Evolutionary conservation across 2,329 filamentous ascomycete species (phyloP).

Genomic region (Aspergillus fijiensis): DNA sequence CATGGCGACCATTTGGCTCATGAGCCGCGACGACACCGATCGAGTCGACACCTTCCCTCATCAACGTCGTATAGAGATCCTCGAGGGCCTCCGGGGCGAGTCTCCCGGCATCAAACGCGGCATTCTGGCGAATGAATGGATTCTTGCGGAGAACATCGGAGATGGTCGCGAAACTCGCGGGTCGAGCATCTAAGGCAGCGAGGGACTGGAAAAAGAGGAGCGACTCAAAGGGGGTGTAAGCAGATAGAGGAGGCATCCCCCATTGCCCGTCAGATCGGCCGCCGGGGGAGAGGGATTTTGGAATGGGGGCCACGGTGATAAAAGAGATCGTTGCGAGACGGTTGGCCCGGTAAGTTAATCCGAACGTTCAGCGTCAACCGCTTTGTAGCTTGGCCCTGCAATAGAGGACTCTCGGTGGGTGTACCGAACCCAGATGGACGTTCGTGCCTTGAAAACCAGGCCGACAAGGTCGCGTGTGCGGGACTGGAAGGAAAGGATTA

Average conservation of each 20-base stretch:
- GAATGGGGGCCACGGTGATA: constrained; percentile 41
- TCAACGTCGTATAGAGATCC: constrained; percentile 71
- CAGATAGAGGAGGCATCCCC: constrained; percentile 60
- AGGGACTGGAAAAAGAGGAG: constrained; percentile 82
- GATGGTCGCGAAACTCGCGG: constrained; percentile 67
- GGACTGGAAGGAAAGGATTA: constrained; percentile 7
- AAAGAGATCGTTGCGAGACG: constrained; percentile 11
- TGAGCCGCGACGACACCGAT: constrained; percentile 31
- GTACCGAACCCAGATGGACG: constrained; percentile 8
- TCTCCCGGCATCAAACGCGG: constrained; percentile 69
- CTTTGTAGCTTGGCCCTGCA: constrained; percentile 4
- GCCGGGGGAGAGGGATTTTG: constrained; percentile 33
- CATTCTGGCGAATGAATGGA: constrained; percentile 67
- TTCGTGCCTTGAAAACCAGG: background rate
- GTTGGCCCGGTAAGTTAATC: constrained; percentile 10
- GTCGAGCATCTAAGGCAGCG: constrained; percentile 64
- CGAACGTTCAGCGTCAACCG: constrained; percentile 4
- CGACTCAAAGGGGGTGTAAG: constrained; percentile 82
- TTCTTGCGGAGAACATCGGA: constrained; percentile 74
- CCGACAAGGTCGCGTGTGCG: background rate
- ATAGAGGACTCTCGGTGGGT: constrained; percentile 1
- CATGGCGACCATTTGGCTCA: constrained; percentile 24
- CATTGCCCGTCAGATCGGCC: constrained; percentile 43
- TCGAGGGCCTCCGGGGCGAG: constrained; percentile 76
- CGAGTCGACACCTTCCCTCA: constrained; percentile 69